These are phyloP conservation scores for Ogataea philodendri DNA, from an alignment of 805 yeast genomes.

Conservation along the genomic window DNA sequence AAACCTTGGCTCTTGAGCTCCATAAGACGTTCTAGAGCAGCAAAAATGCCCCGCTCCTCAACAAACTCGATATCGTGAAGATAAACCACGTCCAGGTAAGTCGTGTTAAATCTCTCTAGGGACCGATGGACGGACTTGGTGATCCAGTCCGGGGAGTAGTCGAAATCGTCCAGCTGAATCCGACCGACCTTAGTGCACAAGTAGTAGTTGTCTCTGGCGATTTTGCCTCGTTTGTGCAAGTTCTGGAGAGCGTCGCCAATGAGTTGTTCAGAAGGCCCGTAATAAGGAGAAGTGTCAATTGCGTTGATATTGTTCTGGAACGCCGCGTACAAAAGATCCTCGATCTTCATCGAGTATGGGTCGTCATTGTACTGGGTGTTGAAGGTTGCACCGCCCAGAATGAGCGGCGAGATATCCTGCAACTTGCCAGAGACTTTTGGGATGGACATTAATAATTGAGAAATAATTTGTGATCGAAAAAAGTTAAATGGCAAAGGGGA, in stretches of 20 bases:
- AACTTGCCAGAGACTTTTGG: slow-evolving; percentile 27
- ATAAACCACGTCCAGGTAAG: slow-evolving; percentile 76
- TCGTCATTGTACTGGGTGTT: slow-evolving; percentile 74
- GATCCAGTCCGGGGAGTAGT: slow-evolving; percentile 63
- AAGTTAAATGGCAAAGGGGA: slow-evolving; percentile 8
- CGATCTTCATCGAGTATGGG: slow-evolving; percentile 59
- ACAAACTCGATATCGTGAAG: slow-evolving; percentile 90
- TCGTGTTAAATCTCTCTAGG: slow-evolving; percentile 59
- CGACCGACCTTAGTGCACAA: slow-evolving; percentile 89
- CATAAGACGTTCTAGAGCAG: slow-evolving; percentile 61
- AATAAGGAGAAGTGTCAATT: slow-evolving; percentile 89
- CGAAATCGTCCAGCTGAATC: slow-evolving; percentile 63
- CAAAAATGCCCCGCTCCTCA: slow-evolving; percentile 48
- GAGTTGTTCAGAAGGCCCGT: slow-evolving; percentile 80
- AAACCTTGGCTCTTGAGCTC: slow-evolving; percentile 61
- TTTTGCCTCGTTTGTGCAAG: slow-evolving; percentile 33
- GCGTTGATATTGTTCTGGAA: slow-evolving; percentile 70
- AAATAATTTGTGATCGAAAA: slow-evolving; percentile 5
- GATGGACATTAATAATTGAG: slow-evolving; percentile 1
- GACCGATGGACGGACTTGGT: slow-evolving; percentile 65
- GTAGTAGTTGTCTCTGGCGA: slow-evolving; percentile 58
- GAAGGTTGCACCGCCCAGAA: slow-evolving; percentile 88
- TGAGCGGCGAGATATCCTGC: slow-evolving; percentile 49
- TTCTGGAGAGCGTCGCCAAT: slow-evolving; percentile 63
- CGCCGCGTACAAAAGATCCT: slow-evolving; percentile 55